These are phyloP conservation scores for Sporisorium iseilematis-ciliati DNA, from an alignment of 1,284 basidiomycete species.

Conservation along the genomic window DNA sequence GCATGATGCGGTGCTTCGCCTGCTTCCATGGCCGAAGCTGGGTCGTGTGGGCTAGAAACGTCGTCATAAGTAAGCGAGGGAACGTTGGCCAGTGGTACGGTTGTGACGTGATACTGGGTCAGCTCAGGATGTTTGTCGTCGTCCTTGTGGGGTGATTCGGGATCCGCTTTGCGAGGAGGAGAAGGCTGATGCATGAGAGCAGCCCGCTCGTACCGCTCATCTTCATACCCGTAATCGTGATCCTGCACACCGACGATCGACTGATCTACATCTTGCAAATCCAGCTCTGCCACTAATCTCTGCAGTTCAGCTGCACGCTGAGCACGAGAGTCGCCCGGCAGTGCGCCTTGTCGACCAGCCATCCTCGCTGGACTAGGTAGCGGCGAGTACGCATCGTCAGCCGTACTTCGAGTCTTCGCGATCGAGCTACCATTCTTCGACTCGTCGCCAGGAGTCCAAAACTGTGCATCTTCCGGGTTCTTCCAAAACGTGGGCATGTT, in stretches of 20 bases:
- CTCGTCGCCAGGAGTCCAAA: slow-evolving; percentile 8
- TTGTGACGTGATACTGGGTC: slow-evolving; percentile 36
- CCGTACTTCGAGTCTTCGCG: neutral
- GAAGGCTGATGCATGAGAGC: slow-evolving; percentile 14
- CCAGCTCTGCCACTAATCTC: slow-evolving; percentile 41
- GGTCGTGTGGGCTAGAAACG: neutral
- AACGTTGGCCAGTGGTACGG: slow-evolving; percentile 35
- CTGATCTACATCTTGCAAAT: slow-evolving; percentile 31
- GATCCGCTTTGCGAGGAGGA: neutral
- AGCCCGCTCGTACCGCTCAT: slow-evolving; percentile 29
- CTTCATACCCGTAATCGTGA: slow-evolving; percentile 26
- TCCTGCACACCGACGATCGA: slow-evolving; percentile 16
- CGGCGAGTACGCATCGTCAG: slow-evolving; percentile 11
- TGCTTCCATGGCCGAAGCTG: slow-evolving; percentile 16
- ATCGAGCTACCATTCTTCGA: neutral
- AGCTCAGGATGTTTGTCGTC: slow-evolving; percentile 36
- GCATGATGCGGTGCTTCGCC: slow-evolving; percentile 9
- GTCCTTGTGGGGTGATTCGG: slow-evolving; percentile 1
- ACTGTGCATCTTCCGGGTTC: slow-evolving; percentile 25
- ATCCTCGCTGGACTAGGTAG: slow-evolving; percentile 1
- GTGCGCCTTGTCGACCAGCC: neutral
- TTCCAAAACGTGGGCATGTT: slow-evolving; percentile 50
- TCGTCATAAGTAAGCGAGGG: slow-evolving; percentile 37
- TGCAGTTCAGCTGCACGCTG: slow-evolving; percentile 30
- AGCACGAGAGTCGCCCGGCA: slow-evolving; percentile 18